phyloP scores from a whole-genome alignment of 768 basidiomycete genomes.

The Tulasnella sp. region DNA sequence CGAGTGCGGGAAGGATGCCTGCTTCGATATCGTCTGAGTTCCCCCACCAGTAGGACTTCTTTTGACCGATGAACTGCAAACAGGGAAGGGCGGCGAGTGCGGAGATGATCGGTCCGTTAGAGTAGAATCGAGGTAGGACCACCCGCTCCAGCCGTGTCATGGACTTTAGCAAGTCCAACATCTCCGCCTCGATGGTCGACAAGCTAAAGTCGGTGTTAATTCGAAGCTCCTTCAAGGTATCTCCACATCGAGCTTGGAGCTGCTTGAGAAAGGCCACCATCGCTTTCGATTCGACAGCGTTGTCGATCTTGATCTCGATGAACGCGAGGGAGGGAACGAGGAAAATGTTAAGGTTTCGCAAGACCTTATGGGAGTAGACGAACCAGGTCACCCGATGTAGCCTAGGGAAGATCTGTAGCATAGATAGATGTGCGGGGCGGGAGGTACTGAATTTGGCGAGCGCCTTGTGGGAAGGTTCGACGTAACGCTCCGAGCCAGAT shows the following conservation, averaged over 20 bases:
- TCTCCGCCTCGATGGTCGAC: conserved; percentile 3
- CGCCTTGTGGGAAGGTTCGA: conserved; percentile 9
- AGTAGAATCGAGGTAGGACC: conserved; percentile 10
- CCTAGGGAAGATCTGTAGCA: conserved; percentile 4
- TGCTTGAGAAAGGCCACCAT: conserved; percentile 12
- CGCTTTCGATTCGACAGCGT: conserved; percentile 6
- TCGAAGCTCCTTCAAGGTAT: conserved; percentile 4
- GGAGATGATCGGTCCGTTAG: neutral
- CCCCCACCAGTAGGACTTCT: conserved; percentile 12
- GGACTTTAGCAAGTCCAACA: conserved; percentile 1
- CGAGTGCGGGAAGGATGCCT: conserved; percentile 1
- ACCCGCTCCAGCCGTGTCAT: conserved; percentile 2
- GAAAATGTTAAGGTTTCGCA: conserved; percentile 8
- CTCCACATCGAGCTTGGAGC: conserved; percentile 3
- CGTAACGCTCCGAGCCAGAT: neutral
- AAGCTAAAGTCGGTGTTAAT: conserved; percentile 8
- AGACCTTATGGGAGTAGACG: conserved; percentile 13
- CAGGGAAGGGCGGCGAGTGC: neutral
- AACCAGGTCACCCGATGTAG: conserved; percentile 2
- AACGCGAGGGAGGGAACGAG: conserved; percentile 6
- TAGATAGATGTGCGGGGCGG: neutral
- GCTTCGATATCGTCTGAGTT: conserved; percentile 5
- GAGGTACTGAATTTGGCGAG: conserved; percentile 6
- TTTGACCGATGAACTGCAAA: conserved; percentile 8
- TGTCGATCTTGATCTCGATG: conserved; percentile 14